Percentiles rank a stretch among this genome's conserved stretches.
These are phyloP conservation scores for Trichomonas gallinae DNA, from an alignment of 208 protist genomes.

Conservation along the genomic window DNA sequence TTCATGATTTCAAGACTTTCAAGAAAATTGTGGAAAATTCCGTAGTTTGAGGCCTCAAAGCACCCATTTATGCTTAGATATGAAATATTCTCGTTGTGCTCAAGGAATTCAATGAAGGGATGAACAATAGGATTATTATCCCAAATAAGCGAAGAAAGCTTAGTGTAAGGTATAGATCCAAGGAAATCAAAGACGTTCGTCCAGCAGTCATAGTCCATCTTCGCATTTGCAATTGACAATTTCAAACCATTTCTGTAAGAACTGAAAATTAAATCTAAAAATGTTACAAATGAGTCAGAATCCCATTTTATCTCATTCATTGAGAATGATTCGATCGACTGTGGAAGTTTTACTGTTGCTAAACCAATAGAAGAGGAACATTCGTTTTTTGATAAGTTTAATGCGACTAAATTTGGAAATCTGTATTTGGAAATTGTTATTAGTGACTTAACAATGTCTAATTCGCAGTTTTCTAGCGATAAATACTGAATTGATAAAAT, in stretches of 20 bases:
- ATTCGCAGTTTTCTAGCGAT: background rate
- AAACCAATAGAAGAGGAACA: background rate
- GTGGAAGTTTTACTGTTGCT: background rate
- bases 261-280: background rate
- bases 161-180: background rate
- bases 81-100: background rate
- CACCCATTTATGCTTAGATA: background rate
- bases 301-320: background rate
- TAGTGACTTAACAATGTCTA: background rate
- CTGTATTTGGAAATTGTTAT: background rate
- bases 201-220: background rate
- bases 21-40: background rate
- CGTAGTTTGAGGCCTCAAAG: background rate
- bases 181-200: background rate
- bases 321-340: background rate
- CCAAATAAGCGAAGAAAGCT: background rate
- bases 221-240: background rate
- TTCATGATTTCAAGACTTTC: background rate
- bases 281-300: background rate
- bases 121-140: background rate
- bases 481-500: background rate
- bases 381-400: background rate
- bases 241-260: background rate
- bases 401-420: background rate
- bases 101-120: background rate